Conservation (phyloP, 176 grass and related monocot genomes). For the Oryza longistaminata region DNA sequence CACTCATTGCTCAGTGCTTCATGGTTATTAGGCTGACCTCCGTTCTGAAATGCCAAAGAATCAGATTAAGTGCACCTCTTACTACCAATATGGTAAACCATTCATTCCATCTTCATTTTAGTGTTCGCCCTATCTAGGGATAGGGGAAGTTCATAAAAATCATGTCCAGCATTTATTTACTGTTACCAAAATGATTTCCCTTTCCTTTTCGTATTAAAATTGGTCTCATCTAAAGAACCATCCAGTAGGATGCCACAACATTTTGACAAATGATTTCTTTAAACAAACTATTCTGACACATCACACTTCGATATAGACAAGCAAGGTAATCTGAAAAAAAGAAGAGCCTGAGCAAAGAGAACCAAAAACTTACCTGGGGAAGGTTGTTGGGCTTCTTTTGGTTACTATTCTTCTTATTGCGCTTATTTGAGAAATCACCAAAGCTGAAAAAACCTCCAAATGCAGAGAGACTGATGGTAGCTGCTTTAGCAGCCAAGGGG, state of each 20-base stretch:
- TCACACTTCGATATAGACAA: neutral
- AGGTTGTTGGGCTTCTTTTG: conserved; percentile 62
- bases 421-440: conserved; percentile 69
- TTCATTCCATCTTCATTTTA: neutral
- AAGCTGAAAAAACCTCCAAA: conserved; percentile 88
- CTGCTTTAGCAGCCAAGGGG: conserved; percentile 88
- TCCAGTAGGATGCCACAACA: neutral
- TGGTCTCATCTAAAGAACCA: neutral
- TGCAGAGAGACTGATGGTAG: conserved; percentile 88
- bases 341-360: neutral
- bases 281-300: neutral
- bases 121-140: neutral
- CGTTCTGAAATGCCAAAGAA: conserved; percentile 52
- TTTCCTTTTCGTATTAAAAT: conserved; percentile 28
- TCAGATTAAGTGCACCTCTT: neutral
- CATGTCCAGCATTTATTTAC: neutral
- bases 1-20: conserved; percentile 77
- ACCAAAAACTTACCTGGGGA: conserved; percentile 47
- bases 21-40: conserved; percentile 50
- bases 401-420: conserved; percentile 60
- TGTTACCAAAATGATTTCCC: neutral
- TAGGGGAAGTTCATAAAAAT: neutral
- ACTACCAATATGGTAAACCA: neutral
- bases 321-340: neutral
- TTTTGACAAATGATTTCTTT: neutral